Evolutionary conservation across 805 yeast species (phyloP).

Genomic region (Lachancea cidri): DNA sequence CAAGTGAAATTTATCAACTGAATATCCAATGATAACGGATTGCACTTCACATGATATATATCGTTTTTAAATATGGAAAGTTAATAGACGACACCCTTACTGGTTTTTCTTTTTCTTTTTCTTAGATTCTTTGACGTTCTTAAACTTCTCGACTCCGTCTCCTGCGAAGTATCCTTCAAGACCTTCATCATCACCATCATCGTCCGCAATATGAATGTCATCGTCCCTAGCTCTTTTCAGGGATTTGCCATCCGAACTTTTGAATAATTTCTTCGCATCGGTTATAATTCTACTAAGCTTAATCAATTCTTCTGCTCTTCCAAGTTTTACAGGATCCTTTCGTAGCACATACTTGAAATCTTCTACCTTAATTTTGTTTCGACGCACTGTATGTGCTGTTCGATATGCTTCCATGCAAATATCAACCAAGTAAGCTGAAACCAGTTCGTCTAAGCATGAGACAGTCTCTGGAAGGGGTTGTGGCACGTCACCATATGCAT

Average conservation of each 20-base stretch:
- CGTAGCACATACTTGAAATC: slow-evolving; percentile 69
- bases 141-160: slow-evolving; percentile 15
- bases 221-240: slow-evolving; percentile 26
- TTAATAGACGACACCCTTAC: too few species aligned
- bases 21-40: slow-evolving; percentile 15
- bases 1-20: slow-evolving; percentile 20
- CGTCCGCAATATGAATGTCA: slow-evolving; percentile 28
- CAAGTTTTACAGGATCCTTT: slow-evolving; percentile 60
- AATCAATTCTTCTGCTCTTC: slow-evolving; percentile 62
- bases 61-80: too few species aligned
- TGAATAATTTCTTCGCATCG: slow-evolving; percentile 64
- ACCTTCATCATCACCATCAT: slow-evolving; percentile 17
- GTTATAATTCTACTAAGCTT: slow-evolving; percentile 54
- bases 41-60: background rate
- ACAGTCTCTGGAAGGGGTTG: slow-evolving; percentile 63
- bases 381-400: slow-evolving; percentile 45
- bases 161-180: slow-evolving; percentile 2
- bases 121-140: slow-evolving; percentile 25
- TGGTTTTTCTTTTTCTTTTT: slow-evolving; percentile 21
- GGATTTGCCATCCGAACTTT: slow-evolving; percentile 49
- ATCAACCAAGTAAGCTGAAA: slow-evolving; percentile 58
- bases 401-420: slow-evolving; percentile 51
- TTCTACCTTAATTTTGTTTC: slow-evolving; percentile 63
- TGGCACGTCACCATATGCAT: slow-evolving; percentile 70
- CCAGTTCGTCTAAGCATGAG: slow-evolving; percentile 60